phyloP scores from a whole-genome alignment of 2,329 filamentous ascomycete species.

The Fusarium acutatum region DNA sequence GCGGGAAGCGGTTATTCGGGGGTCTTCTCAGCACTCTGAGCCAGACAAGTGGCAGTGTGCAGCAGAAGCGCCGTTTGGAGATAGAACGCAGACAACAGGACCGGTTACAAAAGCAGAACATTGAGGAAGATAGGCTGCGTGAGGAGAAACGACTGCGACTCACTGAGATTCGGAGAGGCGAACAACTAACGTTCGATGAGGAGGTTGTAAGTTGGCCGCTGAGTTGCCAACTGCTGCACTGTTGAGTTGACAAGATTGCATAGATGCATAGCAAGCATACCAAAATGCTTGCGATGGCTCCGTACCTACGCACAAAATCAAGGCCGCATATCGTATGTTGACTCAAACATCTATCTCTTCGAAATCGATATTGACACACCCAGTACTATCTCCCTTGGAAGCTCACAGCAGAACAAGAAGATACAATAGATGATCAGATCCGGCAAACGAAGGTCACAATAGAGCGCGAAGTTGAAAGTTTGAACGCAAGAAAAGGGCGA shows the following conservation, averaged over 20 bases:
- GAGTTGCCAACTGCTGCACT: background rate
- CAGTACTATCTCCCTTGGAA: slow-evolving; percentile 93
- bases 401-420: slow-evolving; percentile 73
- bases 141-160: slow-evolving; percentile 72
- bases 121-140: slow-evolving; percentile 74
- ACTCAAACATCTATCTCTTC: background rate
- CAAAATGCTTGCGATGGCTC: slow-evolving; percentile 75
- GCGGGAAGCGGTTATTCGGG: slow-evolving; percentile 86
- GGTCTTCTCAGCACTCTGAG: slow-evolving; percentile 80
- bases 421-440: slow-evolving; percentile 75
- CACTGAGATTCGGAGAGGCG: slow-evolving; percentile 66
- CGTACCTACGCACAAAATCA: slow-evolving; percentile 75
- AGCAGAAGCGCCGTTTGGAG: slow-evolving; percentile 76
- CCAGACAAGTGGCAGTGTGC: slow-evolving; percentile 70
- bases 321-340: slow-evolving; percentile 77
- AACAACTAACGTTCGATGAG: slow-evolving; percentile 80
- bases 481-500: slow-evolving; percentile 60
- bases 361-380: slow-evolving; percentile 5
- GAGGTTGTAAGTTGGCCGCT: slow-evolving; percentile 69
- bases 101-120: slow-evolving; percentile 75
- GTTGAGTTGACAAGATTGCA: slow-evolving; percentile 26
- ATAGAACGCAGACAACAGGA: slow-evolving; percentile 85
- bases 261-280: slow-evolving; percentile 80
- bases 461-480: slow-evolving; percentile 70
- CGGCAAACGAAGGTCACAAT: slow-evolving; percentile 70